Base-by-base conservation (phyloP, 495 filamentous ascomycete genomes). In the Cercophora sp. region DNA sequence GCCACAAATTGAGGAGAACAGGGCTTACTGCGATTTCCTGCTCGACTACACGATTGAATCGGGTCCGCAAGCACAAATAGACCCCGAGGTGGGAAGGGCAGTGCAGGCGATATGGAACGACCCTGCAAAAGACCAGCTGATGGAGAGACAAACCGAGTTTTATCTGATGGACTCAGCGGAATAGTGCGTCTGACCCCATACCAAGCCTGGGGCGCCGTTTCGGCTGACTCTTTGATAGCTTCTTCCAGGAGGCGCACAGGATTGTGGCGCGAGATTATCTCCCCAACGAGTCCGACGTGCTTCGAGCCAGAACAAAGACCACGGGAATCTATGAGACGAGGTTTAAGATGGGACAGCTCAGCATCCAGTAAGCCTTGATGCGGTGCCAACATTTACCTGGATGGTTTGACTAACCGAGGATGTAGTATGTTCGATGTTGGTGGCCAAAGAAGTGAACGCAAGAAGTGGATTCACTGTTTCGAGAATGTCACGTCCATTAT, bases 391-490 rank as follows among this genome's bases (percentile, higher is more conserved):
- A n/a, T n/a, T n/a, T n/a, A n/a, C n/a, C n/a, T n/a, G n/a, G n/a
- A n/a, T n/a, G n/a, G n/a, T n/a, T n/a, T n/a, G n/a, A n/a, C n/a
- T n/a, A n/a, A n/a, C n/a, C n/a, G n/a, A n/a, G n/a, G n/a, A n/a
- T 60, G 44, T 57, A 96, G 91, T 77, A 98, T 98, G 93, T 98
- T 98, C 66, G 93, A 98, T 68, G 93, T 98, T 18, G 93, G 93
- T 52, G 93, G 93, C 26, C 93, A 98, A 73, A 77, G 93, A 59
- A 96, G 91, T 68, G 93, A 98, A 68, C 83, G 93, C 48, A 98
- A 98, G 73, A 98, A 98, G 72, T 98, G 93, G 93, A 98, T 98
- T 62, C 93, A 98, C 72, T 98, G 93, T 75, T 98, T 98, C 67
- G 93, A 98, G 68, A 96, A 96, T 58, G 93, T 98, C 57, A 98